Evolutionary conservation across 495 filamentous ascomycete species (phyloP).

Genomic region (Tirmania nivea): DNA sequence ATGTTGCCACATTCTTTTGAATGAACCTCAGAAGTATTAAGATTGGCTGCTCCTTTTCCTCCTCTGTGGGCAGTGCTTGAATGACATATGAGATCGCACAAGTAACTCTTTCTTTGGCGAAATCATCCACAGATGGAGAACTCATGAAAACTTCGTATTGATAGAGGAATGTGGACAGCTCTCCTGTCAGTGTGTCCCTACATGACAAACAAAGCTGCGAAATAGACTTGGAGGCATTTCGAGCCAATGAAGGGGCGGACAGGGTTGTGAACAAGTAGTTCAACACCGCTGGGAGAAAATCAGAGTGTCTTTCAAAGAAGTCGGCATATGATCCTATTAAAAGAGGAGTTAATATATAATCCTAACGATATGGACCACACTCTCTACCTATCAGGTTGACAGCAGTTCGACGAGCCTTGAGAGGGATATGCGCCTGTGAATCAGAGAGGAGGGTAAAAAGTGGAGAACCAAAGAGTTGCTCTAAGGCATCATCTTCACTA

Average conservation of each 20-base stretch:
- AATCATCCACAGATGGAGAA: conserved; percentile 38
- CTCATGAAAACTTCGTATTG: conserved; percentile 47
- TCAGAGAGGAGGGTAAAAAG: conserved; percentile 40
- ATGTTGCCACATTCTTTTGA: conserved; percentile 34
- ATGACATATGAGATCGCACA: conserved; percentile 70
- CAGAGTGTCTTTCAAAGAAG: conserved; percentile 56
- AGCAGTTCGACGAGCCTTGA: conserved; percentile 53
- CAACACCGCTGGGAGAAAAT: conserved; percentile 50
- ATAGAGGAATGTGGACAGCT: conserved; percentile 54
- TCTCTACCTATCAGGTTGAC: conserved; percentile 48
- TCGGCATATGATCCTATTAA: conserved; percentile 35
- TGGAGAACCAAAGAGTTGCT: conserved; percentile 42
- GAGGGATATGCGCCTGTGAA: conserved; percentile 32
- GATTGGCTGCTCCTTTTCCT: conserved; percentile 37
- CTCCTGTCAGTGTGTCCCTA: conserved; percentile 41
- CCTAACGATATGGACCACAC: not conserved
- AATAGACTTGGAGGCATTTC: conserved; percentile 61
- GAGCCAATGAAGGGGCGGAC: conserved; percentile 39
- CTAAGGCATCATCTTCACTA: conserved; percentile 42
- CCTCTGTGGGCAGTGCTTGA: conserved; percentile 47
- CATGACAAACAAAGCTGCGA: conserved; percentile 60
- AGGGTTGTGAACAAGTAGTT: conserved; percentile 66
- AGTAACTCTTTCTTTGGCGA: conserved; percentile 59
- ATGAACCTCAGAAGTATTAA: conserved; percentile 44
- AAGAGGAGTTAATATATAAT: not conserved